phyloP scores from a whole-genome alignment of 2,329 filamentous ascomycete species.

The Calonectria naviculata region DNA sequence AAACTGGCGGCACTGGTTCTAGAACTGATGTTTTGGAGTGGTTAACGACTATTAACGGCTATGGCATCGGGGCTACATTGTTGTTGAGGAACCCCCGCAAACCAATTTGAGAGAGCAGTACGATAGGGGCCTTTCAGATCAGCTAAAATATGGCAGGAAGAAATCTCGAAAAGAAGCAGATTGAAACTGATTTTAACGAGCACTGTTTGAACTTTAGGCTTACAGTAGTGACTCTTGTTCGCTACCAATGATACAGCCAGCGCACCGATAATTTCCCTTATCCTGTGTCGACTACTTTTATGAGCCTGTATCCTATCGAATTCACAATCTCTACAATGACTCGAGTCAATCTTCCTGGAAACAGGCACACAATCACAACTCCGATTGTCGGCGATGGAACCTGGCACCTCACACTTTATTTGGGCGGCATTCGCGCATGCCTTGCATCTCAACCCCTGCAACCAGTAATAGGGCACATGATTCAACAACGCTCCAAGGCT shows the following conservation, averaged over 20 bases:
- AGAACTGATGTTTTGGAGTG: neutral
- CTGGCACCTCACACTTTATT: neutral
- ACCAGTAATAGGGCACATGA: neutral
- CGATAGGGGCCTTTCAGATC: too few relatives aligned
- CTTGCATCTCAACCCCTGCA: neutral
- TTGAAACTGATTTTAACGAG: too few relatives aligned
- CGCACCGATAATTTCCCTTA: neutral
- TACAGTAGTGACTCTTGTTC: neutral
- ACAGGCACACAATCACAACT: neutral
- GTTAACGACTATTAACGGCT: too few relatives aligned
- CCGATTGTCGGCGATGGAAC: neutral
- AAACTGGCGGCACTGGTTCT: neutral
- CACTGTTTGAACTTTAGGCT: too few relatives aligned
- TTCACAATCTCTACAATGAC: neutral
- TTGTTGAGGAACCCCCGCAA: neutral
- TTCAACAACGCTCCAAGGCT: neutral
- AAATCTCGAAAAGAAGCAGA: too few relatives aligned
- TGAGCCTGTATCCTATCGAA: neutral
- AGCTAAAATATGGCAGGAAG: too few relatives aligned
- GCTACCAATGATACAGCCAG: neutral
- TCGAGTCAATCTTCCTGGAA: neutral
- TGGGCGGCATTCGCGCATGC: neutral
- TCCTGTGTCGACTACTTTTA: neutral
- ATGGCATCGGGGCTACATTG: neutral
- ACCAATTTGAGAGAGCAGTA: too few relatives aligned